These are phyloP conservation scores for Fraxinus velutina DNA, from an alignment of 305 asterid genomes.

Conservation along the genomic window DNA sequence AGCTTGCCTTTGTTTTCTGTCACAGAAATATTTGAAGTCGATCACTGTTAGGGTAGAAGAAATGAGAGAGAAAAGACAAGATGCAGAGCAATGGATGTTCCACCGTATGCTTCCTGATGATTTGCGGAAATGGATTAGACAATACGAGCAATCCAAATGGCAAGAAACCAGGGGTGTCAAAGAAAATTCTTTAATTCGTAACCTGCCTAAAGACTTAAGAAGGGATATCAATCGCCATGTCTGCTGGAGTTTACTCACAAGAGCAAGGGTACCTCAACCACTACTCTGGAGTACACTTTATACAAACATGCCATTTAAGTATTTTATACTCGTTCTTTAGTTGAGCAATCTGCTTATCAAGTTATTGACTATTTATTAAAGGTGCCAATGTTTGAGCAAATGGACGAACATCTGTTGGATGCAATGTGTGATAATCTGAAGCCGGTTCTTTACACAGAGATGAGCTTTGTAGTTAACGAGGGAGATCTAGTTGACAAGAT, in stretches of 20 bases:
- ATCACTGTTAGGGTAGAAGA: constrained; percentile 50
- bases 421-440: constrained; percentile 46
- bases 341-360: background rate
- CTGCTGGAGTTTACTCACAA: background rate
- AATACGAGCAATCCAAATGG: constrained; percentile 62
- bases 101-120: constrained; percentile 52
- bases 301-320: background rate
- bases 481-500: constrained; percentile 63
- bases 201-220: constrained; percentile 32
- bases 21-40: constrained; percentile 57
- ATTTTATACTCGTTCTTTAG: background rate
- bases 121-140: constrained; percentile 47
- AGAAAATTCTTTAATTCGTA: constrained; percentile 49
- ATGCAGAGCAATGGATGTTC: constrained; percentile 58
- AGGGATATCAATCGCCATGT: constrained; percentile 53
- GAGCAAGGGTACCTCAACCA: too few relatives aligned
- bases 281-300: too few relatives aligned
- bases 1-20: constrained; percentile 1
- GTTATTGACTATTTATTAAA: constrained; percentile 5
- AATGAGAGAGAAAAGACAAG: constrained; percentile 43
- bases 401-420: constrained; percentile 60
- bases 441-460: constrained; percentile 49
- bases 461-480: constrained; percentile 49
- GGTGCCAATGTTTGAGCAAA: constrained; percentile 57
- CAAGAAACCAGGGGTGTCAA: constrained; percentile 66